These are phyloP conservation scores for Saccharomyces hybrid DNA, from an alignment of 1,139 yeast genomes.

Conservation along the genomic window DNA sequence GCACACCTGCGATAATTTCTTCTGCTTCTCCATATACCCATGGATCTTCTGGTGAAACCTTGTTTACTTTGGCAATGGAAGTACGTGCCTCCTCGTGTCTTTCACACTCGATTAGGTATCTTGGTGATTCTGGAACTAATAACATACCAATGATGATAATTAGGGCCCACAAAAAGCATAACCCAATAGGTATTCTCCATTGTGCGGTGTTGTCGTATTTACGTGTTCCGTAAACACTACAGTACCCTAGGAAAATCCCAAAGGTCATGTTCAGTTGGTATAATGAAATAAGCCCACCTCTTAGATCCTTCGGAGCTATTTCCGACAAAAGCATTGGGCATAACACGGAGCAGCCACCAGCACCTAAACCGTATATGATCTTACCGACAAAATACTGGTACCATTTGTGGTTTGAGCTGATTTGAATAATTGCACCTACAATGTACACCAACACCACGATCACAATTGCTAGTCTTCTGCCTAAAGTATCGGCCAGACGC, in stretches of 20 bases:
- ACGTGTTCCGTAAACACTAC: conserved; percentile 49
- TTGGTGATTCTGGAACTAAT: conserved; percentile 62
- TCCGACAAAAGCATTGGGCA: conserved; percentile 57
- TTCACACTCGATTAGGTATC: conserved; percentile 48
- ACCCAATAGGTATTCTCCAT: conserved; percentile 54
- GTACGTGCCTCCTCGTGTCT: conserved; percentile 40
- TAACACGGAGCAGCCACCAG: conserved; percentile 51
- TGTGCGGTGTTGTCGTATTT: conserved; percentile 40
- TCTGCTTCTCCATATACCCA: neutral
- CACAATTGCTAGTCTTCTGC: conserved; percentile 52
- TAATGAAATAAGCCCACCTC: conserved; percentile 55
- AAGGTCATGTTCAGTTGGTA: conserved; percentile 55
- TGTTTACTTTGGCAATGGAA: conserved; percentile 38
- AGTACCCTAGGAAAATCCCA: conserved; percentile 53
- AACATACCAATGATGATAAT: conserved; percentile 49
- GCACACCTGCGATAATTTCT: neutral
- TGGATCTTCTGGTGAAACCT: conserved; percentile 36
- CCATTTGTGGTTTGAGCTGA: conserved; percentile 44
- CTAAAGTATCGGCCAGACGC: conserved; percentile 45
- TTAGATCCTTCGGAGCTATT: conserved; percentile 52
- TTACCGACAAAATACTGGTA: conserved; percentile 50
- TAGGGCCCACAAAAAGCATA: conserved; percentile 48
- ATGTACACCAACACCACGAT: conserved; percentile 47
- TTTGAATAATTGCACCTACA: conserved; percentile 53
- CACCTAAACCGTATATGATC: conserved; percentile 53